phyloP scores from a whole-genome alignment of 202 grass and related monocot species.

The Zizania palustris region DNA sequence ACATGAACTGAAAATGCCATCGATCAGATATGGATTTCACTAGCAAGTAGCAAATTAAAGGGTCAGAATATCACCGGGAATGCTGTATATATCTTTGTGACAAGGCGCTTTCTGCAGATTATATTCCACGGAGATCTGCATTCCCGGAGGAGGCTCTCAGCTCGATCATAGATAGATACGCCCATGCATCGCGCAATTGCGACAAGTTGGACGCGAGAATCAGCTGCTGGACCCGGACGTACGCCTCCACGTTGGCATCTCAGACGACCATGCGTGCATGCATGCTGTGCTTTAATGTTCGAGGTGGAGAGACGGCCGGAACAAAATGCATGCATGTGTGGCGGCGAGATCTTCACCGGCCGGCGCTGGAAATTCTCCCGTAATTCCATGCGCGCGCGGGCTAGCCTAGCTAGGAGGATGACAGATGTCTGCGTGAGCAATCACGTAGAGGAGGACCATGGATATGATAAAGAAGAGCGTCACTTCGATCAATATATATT shows the following conservation, averaged over 20 bases:
- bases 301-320: neutral
- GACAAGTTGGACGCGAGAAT: slow-evolving; percentile 28
- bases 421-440: neutral
- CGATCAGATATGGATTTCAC: neutral
- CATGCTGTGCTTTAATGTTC: neutral
- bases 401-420: slow-evolving; percentile 16
- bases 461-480: slow-evolving; percentile 4
- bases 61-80: slow-evolving; percentile 41
- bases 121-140: slow-evolving; percentile 45
- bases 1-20: neutral
- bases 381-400: slow-evolving; percentile 30
- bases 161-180: neutral
- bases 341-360: slow-evolving; percentile 4
- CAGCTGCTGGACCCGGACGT: slow-evolving; percentile 23
- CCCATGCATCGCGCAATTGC: neutral
- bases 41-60: neutral
- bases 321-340: neutral
- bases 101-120: slow-evolving; percentile 40
- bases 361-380: slow-evolving; percentile 13
- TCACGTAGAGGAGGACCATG: slow-evolving; percentile 3
- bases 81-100: slow-evolving; percentile 17
- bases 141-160: neutral
- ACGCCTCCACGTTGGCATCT: slow-evolving; percentile 36
- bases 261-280: too few species aligned
- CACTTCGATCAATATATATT: too few species aligned